Percentiles rank a stretch among this genome's conserved stretches.
These are phyloP conservation scores for Trichosporon coremiiforme DNA, from an alignment of 1,284 basidiomycete species.

Conservation along the genomic window DNA sequence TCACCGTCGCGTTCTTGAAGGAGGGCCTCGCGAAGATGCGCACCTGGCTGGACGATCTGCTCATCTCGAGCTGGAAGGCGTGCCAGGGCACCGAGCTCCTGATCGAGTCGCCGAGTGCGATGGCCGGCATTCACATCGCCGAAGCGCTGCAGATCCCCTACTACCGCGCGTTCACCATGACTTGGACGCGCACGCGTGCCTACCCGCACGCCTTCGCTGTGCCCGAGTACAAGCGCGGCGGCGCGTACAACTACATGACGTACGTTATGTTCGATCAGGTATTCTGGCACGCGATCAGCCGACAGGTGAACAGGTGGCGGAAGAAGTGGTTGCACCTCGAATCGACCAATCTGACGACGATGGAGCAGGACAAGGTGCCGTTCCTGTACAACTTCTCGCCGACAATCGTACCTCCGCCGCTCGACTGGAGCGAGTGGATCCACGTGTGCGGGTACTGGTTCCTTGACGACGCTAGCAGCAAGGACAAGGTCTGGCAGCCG, in stretches of 20 bases:
- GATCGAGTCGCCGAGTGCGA: conserved; percentile 67
- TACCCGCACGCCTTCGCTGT: conserved; percentile 69
- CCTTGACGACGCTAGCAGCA: conserved; percentile 72
- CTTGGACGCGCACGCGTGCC: conserved; percentile 65
- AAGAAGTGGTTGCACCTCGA: conserved; percentile 62
- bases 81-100: conserved; percentile 73
- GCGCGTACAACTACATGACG: conserved; percentile 55
- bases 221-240: conserved; percentile 58
- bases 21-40: conserved; percentile 85
- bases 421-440: conserved; percentile 99
- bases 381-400: conserved; percentile 70
- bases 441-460: conserved; percentile 92
- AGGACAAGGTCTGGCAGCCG: conserved; percentile 82
- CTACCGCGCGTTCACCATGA: conserved; percentile 75
- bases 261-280: conserved; percentile 69
- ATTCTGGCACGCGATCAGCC: conserved; percentile 71
- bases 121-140: conserved; percentile 79
- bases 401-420: conserved; percentile 79
- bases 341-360: conserved; percentile 67
- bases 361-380: conserved; percentile 58
- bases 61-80: conserved; percentile 69
- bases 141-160: conserved; percentile 72
- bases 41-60: conserved; percentile 73
- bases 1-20: conserved; percentile 89
- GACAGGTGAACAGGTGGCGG: conserved; percentile 75